Conservation (phyloP, 2,329 filamentous ascomycete species). For the Colletotrichum somersetense region DNA sequence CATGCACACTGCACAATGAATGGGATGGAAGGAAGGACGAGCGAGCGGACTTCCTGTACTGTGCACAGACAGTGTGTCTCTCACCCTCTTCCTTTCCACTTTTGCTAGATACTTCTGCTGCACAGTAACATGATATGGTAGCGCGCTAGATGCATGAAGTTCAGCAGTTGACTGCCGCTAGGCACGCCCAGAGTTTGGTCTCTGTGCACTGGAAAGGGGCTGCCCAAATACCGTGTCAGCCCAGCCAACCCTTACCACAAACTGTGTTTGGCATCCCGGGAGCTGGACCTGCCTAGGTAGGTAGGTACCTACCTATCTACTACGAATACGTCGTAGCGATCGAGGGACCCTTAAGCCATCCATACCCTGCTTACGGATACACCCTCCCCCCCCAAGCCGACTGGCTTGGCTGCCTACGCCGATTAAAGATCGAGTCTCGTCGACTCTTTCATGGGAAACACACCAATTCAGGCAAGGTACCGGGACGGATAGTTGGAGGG, state of each 20-base stretch:
- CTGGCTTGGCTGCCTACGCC: background rate
- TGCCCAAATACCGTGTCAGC: background rate
- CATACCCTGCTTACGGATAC: background rate
- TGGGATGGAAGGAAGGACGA: background rate
- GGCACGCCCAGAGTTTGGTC: background rate
- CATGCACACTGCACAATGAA: background rate
- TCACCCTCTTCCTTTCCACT: background rate
- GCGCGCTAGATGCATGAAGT: background rate
- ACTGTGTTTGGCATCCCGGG: background rate
- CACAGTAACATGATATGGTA: too few relatives aligned
- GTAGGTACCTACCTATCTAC: background rate
- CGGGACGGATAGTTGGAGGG: background rate
- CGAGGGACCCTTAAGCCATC: background rate
- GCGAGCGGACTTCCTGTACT: background rate
- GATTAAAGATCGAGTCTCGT: background rate
- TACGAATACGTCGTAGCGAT: background rate
- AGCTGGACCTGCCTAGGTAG: background rate
- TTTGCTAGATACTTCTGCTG: background rate
- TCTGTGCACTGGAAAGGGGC: background rate
- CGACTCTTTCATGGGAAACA: background rate
- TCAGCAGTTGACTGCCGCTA: background rate
- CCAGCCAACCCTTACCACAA: accelerated
- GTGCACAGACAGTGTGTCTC: background rate
- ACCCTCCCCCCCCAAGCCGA: background rate
- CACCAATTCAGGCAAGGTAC: background rate